Conservation (phyloP, 176 grass and related monocot species). For the Typha latifolia region DNA sequence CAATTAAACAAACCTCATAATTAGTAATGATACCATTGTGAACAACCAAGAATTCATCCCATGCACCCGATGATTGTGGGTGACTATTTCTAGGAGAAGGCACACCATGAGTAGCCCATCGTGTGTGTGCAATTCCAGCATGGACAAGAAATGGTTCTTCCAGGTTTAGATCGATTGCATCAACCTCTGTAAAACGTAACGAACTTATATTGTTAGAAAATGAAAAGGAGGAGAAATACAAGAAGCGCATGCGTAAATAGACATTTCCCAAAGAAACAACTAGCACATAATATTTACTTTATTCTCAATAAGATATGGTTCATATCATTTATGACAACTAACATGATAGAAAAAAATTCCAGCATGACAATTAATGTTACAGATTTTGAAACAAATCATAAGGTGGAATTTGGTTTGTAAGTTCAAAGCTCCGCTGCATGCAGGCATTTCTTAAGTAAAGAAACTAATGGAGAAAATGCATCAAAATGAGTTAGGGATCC, state of each 20-base stretch:
- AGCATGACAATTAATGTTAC: background rate
- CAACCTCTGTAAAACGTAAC: conserved; percentile 43
- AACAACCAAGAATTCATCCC: conserved; percentile 90
- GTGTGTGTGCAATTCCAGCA: conserved; percentile 91
- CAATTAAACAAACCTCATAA: conserved; percentile 62
- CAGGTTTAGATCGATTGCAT: conserved; percentile 73
- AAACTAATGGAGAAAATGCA: background rate
- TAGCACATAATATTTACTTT: background rate
- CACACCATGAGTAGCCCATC: conserved; percentile 92
- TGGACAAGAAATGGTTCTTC: conserved; percentile 61
- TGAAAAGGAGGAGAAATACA: too few relatives aligned
- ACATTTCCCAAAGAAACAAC: background rate
- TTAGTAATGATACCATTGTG: conserved; percentile 99
- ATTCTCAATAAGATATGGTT: background rate
- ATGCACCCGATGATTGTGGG: conserved; percentile 75
- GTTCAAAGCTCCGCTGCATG: background rate
- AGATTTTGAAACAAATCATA: background rate
- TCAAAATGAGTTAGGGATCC: background rate
- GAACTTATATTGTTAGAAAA: background rate
- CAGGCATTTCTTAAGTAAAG: background rate
- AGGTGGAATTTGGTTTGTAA: background rate
- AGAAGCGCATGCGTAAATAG: background rate
- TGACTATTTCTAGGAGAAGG: conserved; percentile 88
- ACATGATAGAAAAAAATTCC: background rate
- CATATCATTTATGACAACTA: too few relatives aligned